Evolutionary conservation across 306 rosid species (phyloP), one percentile per base, ranked within the genome.

Genomic region (Cicer chorassanicum): DNA sequence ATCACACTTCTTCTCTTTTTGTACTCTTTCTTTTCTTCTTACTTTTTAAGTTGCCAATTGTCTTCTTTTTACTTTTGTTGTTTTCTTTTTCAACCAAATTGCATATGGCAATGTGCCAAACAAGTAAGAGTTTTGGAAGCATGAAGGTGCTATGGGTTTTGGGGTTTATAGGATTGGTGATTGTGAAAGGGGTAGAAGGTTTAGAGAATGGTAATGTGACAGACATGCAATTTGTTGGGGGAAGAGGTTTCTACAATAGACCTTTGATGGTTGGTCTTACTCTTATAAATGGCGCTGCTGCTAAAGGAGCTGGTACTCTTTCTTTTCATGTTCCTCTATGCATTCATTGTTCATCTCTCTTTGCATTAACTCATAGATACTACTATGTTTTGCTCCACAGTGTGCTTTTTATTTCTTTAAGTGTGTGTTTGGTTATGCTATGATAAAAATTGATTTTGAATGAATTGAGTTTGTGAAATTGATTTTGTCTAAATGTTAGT

Each of bases 301-400:
- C 87, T 73, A 86, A 83, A 86, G 89, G 87, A 75, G 89, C 87
- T 70, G 89, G 89, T 86, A 80, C 61, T 71, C 16, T 55, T 78
- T 75, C 59, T 65, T 7, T 63, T 10, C 41, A 61, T 39, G 15
- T 36, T 18, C 43, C 13, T 70, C 64, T 59, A 46, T 74, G 54
- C 73, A 36, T 14, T 29, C 5, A 4, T 29, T 29, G 36, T 29
- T 29, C 36, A 29, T 29, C 36, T 29, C 36, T 29, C 36, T 29
- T 50, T 50, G 4, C 56, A 50, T 50, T 50, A 1, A 50, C 21
- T 14, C 56, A 49, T 49, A 48, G n/a, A 56, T 56, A 53, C 29
- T 53, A 54, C 34, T 16, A 54, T 54, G 34, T 55, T 60, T 41
- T 48, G 8, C 46, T 75, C 40, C 59, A 21, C n/a, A 10, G 57